These are phyloP conservation scores for Panus rudis DNA, from an alignment of 768 basidiomycete species.

Conservation along the genomic window DNA sequence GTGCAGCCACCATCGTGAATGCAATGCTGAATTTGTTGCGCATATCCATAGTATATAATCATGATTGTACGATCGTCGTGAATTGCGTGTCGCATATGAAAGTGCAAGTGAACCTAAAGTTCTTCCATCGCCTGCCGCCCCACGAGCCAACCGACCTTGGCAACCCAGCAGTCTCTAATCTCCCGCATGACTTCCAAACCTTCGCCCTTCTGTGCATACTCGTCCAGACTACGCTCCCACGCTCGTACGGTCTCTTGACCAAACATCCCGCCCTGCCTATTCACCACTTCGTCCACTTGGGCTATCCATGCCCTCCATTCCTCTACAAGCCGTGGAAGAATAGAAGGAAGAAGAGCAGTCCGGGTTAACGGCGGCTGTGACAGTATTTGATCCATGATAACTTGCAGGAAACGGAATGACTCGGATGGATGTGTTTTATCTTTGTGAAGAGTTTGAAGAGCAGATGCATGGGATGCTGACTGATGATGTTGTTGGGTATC, in stretches of 20 bases:
- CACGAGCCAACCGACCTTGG: constrained; percentile 74
- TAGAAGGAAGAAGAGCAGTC: constrained; percentile 44
- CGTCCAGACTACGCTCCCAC: constrained; percentile 68
- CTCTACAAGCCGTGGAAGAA: constrained; percentile 57
- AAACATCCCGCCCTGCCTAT: constrained; percentile 74
- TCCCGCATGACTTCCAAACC: constrained; percentile 36
- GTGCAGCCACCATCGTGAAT: too few species aligned
- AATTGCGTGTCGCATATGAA: too few species aligned
- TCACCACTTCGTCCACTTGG: constrained; percentile 62
- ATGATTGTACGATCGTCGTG: too few species aligned
- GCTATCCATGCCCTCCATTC: constrained; percentile 81
- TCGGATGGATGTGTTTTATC: constrained; percentile 69
- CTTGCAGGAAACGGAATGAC: constrained; percentile 62
- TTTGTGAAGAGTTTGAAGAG: constrained; percentile 46
- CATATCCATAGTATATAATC: too few species aligned
- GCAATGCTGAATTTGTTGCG: too few species aligned
- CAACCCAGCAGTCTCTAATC: constrained; percentile 60
- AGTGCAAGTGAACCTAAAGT: too few species aligned
- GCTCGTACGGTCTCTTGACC: constrained; percentile 57
- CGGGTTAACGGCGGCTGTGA: constrained; percentile 64
- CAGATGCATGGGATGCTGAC: constrained; percentile 32
- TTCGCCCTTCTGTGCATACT: constrained; percentile 49
- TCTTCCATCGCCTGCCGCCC: constrained; percentile 37
- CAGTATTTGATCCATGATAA: constrained; percentile 60
- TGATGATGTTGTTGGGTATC: neutral